Base-by-base conservation (phyloP, 106 monocot species). In the Dioscorea zingiberensis region DNA sequence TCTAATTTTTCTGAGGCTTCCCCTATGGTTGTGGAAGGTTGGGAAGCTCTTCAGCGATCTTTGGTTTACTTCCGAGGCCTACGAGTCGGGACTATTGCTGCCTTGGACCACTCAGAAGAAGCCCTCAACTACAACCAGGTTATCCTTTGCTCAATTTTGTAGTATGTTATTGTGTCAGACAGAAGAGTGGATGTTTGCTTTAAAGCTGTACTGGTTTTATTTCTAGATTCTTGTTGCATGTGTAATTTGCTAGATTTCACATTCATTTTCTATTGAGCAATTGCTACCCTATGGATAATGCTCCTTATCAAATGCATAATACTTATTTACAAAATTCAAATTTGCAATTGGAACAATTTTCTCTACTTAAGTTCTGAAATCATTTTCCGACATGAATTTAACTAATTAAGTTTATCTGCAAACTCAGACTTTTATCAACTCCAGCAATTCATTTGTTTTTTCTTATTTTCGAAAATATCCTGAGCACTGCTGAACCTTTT, bases 111-210 rank as follows among this genome's bases (percentile, higher is more conserved):
- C 62, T 73, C 80, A 57, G 76, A 65, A 62, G 76, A 80, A 38
- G 69, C 72, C 29, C 80, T 84, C 18, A 84, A 84, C 62, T 84
- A 84, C 66, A 73, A 84, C 65, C 84, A 84, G 80, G 84, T 80
- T 2, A 25, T 7, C n/a, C 28, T 38, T 19, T 18, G 62, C 11
- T 11, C 23, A 22, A 57, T 3, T 22, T 3, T 30, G 38, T 38
- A 38, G 10, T 10, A 38, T 38, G 38, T 10, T 10, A 10, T 38
- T 38, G 38, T 25, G 5, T 24, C 58, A 22, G 22, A 23, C 4
- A 21, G 3, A 8, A 58, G 2, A 13, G 4, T 58, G 17, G 24
- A 25, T 58, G 6, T 25, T 8, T 55, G 25, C 11, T 45, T 18
- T 27, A 3, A 14, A n/a, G 3, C 14, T 3, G 22, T 11, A 44